Percentiles rank a stretch among this genome's conserved stretches.
Evolutionary conservation across 495 filamentous ascomycete species (phyloP).

Genomic region (Penicillium angulare): DNA sequence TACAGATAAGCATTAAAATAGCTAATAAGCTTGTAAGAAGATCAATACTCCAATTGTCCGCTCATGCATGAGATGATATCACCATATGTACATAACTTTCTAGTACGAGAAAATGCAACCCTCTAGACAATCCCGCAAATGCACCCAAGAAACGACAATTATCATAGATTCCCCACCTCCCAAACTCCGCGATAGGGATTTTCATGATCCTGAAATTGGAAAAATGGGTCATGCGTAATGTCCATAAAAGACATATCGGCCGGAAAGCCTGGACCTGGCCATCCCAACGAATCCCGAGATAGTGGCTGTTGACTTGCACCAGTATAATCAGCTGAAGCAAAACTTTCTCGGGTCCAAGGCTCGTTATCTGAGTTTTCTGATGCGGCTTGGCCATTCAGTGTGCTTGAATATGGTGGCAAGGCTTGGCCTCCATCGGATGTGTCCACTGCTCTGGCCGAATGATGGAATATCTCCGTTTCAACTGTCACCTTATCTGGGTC

Average conservation of each 20-base stretch:
- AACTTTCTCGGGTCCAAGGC: background rate
- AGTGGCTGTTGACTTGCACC: slow-evolving; percentile 2
- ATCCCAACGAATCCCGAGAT: slow-evolving; percentile 9
- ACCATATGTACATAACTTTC: background rate
- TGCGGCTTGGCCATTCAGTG: background rate
- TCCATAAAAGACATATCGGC: slow-evolving; percentile 37
- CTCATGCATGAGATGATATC: background rate
- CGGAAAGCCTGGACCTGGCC: slow-evolving; percentile 8
- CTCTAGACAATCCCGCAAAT: too few relatives aligned
- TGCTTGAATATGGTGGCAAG: slow-evolving; percentile 23
- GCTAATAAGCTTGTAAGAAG: too few relatives aligned
- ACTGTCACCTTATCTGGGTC: slow-evolving; percentile 28
- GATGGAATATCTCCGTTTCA: slow-evolving; percentile 41
- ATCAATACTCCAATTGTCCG: too few relatives aligned
- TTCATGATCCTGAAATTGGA: slow-evolving; percentile 28
- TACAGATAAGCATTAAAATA: background rate
- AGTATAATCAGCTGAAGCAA: background rate
- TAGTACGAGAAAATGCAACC: too few relatives aligned
- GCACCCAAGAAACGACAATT: background rate
- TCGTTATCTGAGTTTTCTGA: slow-evolving; percentile 5
- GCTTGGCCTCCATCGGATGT: slow-evolving; percentile 43
- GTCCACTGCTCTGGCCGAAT: slow-evolving; percentile 37
- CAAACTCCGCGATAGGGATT: slow-evolving; percentile 25
- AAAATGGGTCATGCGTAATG: slow-evolving; percentile 26
- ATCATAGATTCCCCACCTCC: slow-evolving; percentile 29